Evolutionary conservation across 306 rosid species (phyloP).

Genomic region (Dicorynia guianensis): DNA sequence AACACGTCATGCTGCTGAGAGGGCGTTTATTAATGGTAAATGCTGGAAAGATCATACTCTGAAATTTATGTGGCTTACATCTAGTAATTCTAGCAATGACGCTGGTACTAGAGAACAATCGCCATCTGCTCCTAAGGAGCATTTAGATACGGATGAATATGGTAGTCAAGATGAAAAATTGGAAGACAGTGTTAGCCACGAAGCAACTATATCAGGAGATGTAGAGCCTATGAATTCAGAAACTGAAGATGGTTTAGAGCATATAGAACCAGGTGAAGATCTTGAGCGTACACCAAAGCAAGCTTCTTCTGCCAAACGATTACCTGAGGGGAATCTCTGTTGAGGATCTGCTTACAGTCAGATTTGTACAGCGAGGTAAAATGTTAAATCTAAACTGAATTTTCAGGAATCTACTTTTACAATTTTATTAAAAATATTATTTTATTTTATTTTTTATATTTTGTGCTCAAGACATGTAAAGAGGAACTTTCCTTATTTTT

Average conservation of each 20-base stretch:
- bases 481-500: conserved; percentile 61
- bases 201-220: conserved; percentile 49
- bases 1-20: conserved; percentile 78
- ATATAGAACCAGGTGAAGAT: conserved; percentile 55
- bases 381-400: conserved; percentile 57
- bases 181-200: conserved; percentile 39
- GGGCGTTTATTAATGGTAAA: conserved; percentile 71
- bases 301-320: conserved; percentile 54
- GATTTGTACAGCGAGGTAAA: conserved; percentile 92
- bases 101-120: conserved; percentile 55
- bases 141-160: conserved; percentile 46
- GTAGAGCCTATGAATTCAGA: conserved; percentile 49
- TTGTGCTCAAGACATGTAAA: conserved; percentile 66
- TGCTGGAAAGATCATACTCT: conserved; percentile 77
- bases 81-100: conserved; percentile 52
- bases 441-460: conserved; percentile 47
- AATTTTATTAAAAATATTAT: conserved; percentile 53
- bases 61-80: conserved; percentile 69
- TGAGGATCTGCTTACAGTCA: conserved; percentile 63
- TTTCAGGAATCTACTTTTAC: conserved; percentile 55
- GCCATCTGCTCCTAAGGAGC: conserved; percentile 56
- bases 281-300: conserved; percentile 42
- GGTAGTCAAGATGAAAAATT: conserved; percentile 43
- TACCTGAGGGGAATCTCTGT: conserved; percentile 48
- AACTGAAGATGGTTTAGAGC: conserved; percentile 47